phyloP scores from a whole-genome alignment of 768 basidiomycete genomes.

The Lactarius indigo region DNA sequence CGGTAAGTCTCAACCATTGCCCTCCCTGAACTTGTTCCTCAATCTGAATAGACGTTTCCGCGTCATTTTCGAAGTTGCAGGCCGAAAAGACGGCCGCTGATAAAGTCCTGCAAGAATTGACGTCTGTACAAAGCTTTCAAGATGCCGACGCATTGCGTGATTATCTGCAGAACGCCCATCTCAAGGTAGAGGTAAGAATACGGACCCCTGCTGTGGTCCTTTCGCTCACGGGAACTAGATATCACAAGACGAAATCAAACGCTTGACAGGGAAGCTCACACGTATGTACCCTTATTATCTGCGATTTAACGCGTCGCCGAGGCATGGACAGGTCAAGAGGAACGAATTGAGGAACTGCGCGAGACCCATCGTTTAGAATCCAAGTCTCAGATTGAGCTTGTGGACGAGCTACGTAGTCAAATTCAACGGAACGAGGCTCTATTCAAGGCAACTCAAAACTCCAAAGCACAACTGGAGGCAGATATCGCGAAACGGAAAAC shows the following conservation, averaged over 20 bases:
- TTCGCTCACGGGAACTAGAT: slow-evolving; percentile 39
- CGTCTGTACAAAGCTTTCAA: slow-evolving; percentile 62
- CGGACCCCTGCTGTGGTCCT: neutral
- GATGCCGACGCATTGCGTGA: slow-evolving; percentile 68
- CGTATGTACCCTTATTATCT: slow-evolving; percentile 43
- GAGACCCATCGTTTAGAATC: slow-evolving; percentile 81
- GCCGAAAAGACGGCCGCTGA: slow-evolving; percentile 70
- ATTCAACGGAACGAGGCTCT: slow-evolving; percentile 68
- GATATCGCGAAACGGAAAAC: slow-evolving; percentile 47
- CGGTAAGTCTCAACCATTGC: slow-evolving; percentile 40
- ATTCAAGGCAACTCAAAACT: slow-evolving; percentile 52
- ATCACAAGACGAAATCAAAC: slow-evolving; percentile 74
- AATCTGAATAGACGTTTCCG: slow-evolving; percentile 62
- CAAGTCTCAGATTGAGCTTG: slow-evolving; percentile 70
- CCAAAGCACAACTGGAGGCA: slow-evolving; percentile 47
- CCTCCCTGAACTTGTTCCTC: neutral
- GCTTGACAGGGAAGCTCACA: slow-evolving; percentile 66
- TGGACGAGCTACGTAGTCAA: slow-evolving; percentile 66
- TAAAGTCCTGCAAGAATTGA: slow-evolving; percentile 60
- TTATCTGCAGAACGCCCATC: slow-evolving; percentile 61
- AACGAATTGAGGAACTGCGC: slow-evolving; percentile 77
- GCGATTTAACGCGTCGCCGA: neutral
- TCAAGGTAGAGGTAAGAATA: slow-evolving; percentile 66
- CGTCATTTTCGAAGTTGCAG: slow-evolving; percentile 72
- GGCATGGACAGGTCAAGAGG: slow-evolving; percentile 65